Percentiles rank a stretch among this genome's conserved stretches.
Conservation (phyloP, 2,329 filamentous ascomycete species). For the Microdochium trichocladiopsis region DNA sequence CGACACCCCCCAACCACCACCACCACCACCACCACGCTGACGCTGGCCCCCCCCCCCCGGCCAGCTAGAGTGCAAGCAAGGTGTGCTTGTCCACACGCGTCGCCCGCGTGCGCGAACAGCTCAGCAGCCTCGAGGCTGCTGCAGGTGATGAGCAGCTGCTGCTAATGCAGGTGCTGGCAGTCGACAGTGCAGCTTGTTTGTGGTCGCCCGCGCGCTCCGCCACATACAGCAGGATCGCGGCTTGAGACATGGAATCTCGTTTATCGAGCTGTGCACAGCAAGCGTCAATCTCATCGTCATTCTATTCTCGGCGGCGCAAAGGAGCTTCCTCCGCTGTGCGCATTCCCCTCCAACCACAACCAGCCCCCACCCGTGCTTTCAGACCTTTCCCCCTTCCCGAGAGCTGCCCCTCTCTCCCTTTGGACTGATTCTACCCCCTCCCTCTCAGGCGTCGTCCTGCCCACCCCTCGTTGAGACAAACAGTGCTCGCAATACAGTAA, state of each 20-base stretch:
- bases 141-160: too few relatives aligned
- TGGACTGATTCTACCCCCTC: not conserved
- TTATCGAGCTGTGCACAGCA: too few relatives aligned
- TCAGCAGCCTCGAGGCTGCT: too few relatives aligned
- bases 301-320: not conserved
- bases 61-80: too few relatives aligned
- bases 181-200: not conserved
- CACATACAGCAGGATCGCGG: too few relatives aligned
- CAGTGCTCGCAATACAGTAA: not conserved
- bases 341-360: not conserved
- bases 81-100: too few relatives aligned
- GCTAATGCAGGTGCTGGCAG: not conserved
- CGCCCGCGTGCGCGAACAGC: too few relatives aligned
- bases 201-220: too few relatives aligned
- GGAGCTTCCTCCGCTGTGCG: not conserved
- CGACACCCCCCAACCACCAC: not conserved
- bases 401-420: not conserved
- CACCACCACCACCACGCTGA: too few relatives aligned
- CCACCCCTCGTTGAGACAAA: not conserved
- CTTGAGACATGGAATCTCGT: too few relatives aligned
- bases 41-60: too few relatives aligned
- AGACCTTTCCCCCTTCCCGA: not conserved
- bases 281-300: not conserved
- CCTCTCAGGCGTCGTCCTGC: too few relatives aligned
- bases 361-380: not conserved